Base-by-base conservation (phyloP, 106 monocot genomes). In the Triglochin maritima region DNA sequence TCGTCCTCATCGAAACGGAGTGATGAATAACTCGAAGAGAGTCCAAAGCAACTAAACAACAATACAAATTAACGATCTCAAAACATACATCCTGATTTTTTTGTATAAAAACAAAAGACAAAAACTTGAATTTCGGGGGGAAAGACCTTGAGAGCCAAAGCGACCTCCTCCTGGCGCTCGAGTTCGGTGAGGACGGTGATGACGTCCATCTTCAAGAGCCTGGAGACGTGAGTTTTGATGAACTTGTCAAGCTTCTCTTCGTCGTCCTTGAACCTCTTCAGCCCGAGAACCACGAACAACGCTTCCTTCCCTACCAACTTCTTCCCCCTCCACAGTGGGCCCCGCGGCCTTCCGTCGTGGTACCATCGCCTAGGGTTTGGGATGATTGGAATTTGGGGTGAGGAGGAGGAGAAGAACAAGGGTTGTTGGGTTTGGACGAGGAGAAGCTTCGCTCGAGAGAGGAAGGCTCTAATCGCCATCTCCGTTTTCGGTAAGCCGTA, bases 291-390 rank as follows among this genome's bases (percentile, higher is more conserved):
- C 68, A 78, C 86, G 71, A 86, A 99, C 9, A 99, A 69, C 1
- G 88, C 88, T 65, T 99, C 92, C 76, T 92, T 99, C 59, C 98
- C 98, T 2, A 99, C 82, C 78, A 86, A 49, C 78, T 92, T 99
- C 82, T 99, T 99, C 17, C 92, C 92, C 78, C 88, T 78, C 92
- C 98, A 99, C 12, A 99, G 80, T 7, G 98, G 86, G 7, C 98
- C 92, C 48, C 98, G 71, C 17, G 98, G 98, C 68, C 92, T 60
- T 16, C 98, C 92, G 45, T 99, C 92, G 71, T 85, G 89, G 81
- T 72, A 92, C 49, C 11, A 73, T 13, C 87, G 59, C 29, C 6
- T n/a, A 41, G 59, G 4, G 42, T n/a, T 4, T n/a, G 57, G 57
- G 12, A 12, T 17, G 59, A 17, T 41, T 17, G 59, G 29, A n/a